Evolutionary conservation across 441 rosid genomes (phyloP).

Genomic region (Gossypium trilobum): DNA sequence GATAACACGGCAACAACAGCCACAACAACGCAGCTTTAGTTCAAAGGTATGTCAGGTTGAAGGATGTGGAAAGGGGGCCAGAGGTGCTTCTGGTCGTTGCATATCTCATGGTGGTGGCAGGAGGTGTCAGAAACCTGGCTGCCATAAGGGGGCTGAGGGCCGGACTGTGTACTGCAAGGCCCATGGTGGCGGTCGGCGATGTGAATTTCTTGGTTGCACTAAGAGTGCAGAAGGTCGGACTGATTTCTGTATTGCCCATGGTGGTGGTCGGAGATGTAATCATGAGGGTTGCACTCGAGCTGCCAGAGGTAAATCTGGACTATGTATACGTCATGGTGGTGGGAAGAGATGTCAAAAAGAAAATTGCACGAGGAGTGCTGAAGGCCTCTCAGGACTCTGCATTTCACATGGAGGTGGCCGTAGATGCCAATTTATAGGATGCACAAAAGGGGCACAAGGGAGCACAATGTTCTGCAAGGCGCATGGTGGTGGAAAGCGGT

Average conservation of each 20-base stretch:
- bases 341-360: conserved; percentile 91
- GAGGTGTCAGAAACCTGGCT: conserved; percentile 79
- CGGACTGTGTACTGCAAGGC: conserved; percentile 95
- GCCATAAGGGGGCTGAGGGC: conserved; percentile 97
- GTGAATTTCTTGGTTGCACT: conserved; percentile 93
- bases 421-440: conserved; percentile 67
- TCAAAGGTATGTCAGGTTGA: conserved; percentile 77
- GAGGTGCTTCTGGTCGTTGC: conserved; percentile 95
- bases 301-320: conserved; percentile 90
- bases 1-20: conserved; percentile 44
- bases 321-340: conserved; percentile 94
- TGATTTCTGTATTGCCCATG: conserved; percentile 88
- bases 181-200: conserved; percentile 95
- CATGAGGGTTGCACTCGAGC: conserved; percentile 74
- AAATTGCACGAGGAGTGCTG: conserved; percentile 87
- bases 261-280: conserved; percentile 91
- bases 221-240: conserved; percentile 98
- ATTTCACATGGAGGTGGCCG: conserved; percentile 98
- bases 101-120: conserved; percentile 97
- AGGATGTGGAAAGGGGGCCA: conserved; percentile 95
- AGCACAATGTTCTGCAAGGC: conserved; percentile 97
- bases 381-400: conserved; percentile 93
- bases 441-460: conserved; percentile 95
- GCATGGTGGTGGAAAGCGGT: conserved; percentile 95
- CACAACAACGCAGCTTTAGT: conserved; percentile 40